A percentile compares a stretch with the other conserved stretches of the same genome.
phyloP scores from a whole-genome alignment of 805 yeast species.

The Saturnispora halmiae region DNA sequence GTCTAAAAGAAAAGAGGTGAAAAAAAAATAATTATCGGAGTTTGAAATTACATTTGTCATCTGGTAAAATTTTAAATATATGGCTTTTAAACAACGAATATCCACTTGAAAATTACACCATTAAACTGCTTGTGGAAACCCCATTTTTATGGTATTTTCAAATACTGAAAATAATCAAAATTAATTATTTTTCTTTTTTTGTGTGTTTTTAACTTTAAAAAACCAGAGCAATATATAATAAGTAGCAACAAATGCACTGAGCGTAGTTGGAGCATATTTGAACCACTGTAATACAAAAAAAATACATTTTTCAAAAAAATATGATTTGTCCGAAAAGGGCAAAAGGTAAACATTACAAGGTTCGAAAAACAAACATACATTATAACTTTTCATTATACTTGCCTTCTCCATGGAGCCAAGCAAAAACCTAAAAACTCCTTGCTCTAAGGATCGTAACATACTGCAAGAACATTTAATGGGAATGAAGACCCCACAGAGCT shows the following conservation, averaged over 20 bases:
- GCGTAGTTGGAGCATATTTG: constrained; percentile 1
- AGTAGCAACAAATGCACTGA: too few relatives aligned
- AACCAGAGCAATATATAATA: too few relatives aligned
- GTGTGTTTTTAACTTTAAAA: too few relatives aligned
- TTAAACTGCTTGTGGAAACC: too few relatives aligned
- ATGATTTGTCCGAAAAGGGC: constrained; percentile 11
- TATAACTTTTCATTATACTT: neutral
- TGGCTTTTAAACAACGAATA: too few relatives aligned
- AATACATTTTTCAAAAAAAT: neutral
- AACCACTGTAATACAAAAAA: neutral
- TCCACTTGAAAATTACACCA: neutral
- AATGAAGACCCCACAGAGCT: neutral
- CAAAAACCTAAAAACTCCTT: neutral
- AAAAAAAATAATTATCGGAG: neutral
- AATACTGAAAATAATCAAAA: too few relatives aligned
- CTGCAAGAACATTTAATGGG: neutral
- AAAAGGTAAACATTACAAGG: constrained; percentile 11
- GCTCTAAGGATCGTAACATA: neutral
- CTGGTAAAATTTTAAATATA: too few relatives aligned
- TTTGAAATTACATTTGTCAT: constrained; percentile 1
- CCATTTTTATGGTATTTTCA: too few relatives aligned
- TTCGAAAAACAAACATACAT: constrained; percentile 1
- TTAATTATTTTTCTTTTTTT: too few relatives aligned
- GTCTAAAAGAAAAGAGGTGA: neutral
- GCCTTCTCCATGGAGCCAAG: neutral